These are phyloP conservation scores for Sclerospora graminicola DNA, from an alignment of 352 stramenopile genomes.

Conservation along the genomic window DNA sequence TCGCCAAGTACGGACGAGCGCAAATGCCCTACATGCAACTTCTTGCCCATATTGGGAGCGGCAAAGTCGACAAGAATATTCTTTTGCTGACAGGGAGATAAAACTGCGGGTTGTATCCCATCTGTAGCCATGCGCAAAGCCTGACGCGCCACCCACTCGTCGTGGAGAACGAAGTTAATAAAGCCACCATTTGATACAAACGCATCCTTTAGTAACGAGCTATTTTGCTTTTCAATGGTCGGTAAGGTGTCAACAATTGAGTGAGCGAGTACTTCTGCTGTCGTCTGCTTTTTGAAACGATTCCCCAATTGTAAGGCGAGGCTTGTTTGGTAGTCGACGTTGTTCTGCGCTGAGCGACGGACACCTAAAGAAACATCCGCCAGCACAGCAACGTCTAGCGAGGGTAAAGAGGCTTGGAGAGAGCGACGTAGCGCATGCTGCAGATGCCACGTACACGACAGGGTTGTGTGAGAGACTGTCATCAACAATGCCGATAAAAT, in stretches of 20 bases:
- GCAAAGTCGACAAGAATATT: conserved; percentile 74
- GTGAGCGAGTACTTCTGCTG: conserved; percentile 32
- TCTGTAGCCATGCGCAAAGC: conserved; percentile 48
- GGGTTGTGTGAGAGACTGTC: conserved; percentile 10
- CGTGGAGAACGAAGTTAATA: conserved; percentile 61
- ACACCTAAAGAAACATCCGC: conserved; percentile 33
- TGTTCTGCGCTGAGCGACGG: conserved; percentile 48
- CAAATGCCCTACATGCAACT: conserved; percentile 76
- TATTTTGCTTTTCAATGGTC: conserved; percentile 1
- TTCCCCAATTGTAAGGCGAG: conserved; percentile 47
- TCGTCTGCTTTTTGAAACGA: conserved; percentile 8
- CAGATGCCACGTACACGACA: conserved; percentile 45
- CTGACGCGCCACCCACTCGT: conserved; percentile 58
- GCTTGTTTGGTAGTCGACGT: conserved; percentile 73
- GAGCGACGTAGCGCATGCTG: conserved; percentile 33
- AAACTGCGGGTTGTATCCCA: conserved; percentile 22
- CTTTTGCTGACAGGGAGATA: conserved; percentile 10
- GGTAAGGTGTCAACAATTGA: conserved; percentile 18
- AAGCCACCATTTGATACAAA: conserved; percentile 66
- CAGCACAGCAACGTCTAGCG: conserved; percentile 8
- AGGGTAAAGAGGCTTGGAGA: conserved; percentile 25
- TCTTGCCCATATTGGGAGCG: conserved; percentile 79
- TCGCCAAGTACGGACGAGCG: conserved; percentile 73
- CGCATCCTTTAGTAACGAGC: conserved; percentile 21
- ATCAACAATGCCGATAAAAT: too few relatives aligned